phyloP scores from a whole-genome alignment of 2,329 filamentous ascomycete species.

The Alternaria conjuncta region DNA sequence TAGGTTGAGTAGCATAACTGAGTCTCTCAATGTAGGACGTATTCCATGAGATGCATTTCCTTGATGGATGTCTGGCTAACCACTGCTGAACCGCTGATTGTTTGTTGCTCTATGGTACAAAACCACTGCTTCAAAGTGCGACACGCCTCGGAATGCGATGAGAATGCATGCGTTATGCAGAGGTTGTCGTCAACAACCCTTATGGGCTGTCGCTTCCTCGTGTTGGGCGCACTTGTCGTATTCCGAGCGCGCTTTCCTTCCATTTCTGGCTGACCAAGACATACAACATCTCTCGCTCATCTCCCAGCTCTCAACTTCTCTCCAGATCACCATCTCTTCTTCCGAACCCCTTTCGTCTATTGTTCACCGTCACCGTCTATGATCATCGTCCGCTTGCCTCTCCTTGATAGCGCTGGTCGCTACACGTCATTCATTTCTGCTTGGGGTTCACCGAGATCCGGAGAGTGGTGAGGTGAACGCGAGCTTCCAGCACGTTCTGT shows the following conservation, averaged over 20 bases:
- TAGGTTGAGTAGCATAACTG: too few relatives aligned
- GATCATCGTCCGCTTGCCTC: background rate
- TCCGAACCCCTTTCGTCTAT: background rate
- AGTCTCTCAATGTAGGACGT: background rate
- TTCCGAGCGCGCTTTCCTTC: background rate
- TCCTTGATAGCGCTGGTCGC: slow-evolving; percentile 10
- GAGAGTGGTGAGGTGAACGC: background rate
- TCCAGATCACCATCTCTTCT: background rate
- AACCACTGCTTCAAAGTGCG: background rate
- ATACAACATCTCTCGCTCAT: background rate
- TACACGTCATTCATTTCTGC: too few relatives aligned
- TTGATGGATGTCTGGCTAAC: background rate
- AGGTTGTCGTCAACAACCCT: background rate
- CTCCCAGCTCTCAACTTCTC: background rate
- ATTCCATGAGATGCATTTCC: background rate
- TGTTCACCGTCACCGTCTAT: background rate
- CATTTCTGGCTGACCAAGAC: background rate
- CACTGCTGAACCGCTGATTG: background rate
- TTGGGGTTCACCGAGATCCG: too few relatives aligned
- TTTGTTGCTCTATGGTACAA: background rate
- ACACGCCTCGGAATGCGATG: background rate
- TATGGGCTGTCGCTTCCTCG: background rate
- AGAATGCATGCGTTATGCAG: background rate
- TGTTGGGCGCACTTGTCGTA: background rate
- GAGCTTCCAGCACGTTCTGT: background rate